These are phyloP conservation scores for Fusarium devonianum DNA, from an alignment of 2,329 filamentous ascomycete genomes.

Conservation along the genomic window DNA sequence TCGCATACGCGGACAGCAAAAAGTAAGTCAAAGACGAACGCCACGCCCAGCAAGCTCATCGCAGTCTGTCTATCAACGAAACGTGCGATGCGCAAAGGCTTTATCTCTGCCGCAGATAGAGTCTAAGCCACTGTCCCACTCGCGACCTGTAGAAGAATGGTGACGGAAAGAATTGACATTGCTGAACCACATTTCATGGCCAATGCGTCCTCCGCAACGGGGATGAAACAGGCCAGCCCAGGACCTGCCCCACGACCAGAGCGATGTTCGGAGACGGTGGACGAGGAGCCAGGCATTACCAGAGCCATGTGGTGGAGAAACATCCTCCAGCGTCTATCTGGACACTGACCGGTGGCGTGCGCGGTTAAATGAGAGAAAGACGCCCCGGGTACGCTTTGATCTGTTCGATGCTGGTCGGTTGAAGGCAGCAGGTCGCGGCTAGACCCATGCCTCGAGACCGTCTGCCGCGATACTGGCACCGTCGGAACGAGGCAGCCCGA, in stretches of 20 bases:
- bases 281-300: not conserved
- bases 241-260: slow-evolving; percentile 1
- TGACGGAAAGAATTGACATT: slow-evolving; percentile 25
- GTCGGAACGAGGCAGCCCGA: not conserved
- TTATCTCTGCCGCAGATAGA: not conserved
- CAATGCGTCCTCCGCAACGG: slow-evolving; percentile 7
- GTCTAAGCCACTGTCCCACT: not conserved
- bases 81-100: not conserved
- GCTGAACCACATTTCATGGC: slow-evolving; percentile 25
- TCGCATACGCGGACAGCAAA: not conserved
- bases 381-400: not conserved
- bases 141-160: not conserved
- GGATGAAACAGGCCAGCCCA: not conserved
- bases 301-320: slow-evolving; percentile 1
- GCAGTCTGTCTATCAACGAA: not conserved
- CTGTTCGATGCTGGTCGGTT: not conserved
- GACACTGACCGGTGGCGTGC: slow-evolving; percentile 2
- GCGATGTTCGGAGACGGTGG: slow-evolving; percentile 3
- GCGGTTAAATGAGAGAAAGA: not conserved
- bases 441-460: not conserved
- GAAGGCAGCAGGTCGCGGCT: not conserved
- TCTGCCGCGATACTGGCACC: not conserved
- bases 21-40: not conserved
- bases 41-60: not conserved
- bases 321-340: not conserved